Evolutionary conservation across 116 monocot species (phyloP).

Genomic region (Dioscorea cayenensis): DNA sequence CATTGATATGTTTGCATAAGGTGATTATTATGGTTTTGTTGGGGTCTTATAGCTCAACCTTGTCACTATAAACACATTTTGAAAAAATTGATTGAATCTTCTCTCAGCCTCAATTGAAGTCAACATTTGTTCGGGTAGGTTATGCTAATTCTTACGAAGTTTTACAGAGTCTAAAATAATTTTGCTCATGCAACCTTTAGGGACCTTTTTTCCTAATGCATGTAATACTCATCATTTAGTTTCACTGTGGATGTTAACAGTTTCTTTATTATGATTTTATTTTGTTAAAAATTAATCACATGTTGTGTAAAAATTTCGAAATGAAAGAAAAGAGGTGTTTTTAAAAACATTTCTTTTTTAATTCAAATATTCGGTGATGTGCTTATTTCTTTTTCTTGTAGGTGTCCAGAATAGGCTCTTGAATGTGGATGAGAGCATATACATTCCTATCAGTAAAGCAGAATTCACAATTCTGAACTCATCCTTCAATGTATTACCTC

Average conservation of each 20-base stretch:
- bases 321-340: no score
- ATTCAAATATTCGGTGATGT: no score
- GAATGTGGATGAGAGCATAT: conserved; percentile 87
- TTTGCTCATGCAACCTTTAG: background rate
- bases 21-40: no score
- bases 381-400: conserved; percentile 13
- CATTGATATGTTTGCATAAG: no score
- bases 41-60: no score
- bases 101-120: no score
- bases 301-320: no score
- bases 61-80: no score
- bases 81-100: no score
- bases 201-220: background rate
- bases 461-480: conserved; percentile 69
- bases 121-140: no score
- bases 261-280: background rate
- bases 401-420: conserved; percentile 75
- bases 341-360: no score
- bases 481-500: conserved; percentile 55
- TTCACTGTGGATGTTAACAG: background rate
- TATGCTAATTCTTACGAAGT: no score
- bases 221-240: background rate
- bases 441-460: conserved; percentile 70
- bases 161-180: background rate
- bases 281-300: background rate